These are phyloP conservation scores for Lepidium sativum DNA, from an alignment of 345 rosid genomes.

Conservation along the genomic window DNA sequence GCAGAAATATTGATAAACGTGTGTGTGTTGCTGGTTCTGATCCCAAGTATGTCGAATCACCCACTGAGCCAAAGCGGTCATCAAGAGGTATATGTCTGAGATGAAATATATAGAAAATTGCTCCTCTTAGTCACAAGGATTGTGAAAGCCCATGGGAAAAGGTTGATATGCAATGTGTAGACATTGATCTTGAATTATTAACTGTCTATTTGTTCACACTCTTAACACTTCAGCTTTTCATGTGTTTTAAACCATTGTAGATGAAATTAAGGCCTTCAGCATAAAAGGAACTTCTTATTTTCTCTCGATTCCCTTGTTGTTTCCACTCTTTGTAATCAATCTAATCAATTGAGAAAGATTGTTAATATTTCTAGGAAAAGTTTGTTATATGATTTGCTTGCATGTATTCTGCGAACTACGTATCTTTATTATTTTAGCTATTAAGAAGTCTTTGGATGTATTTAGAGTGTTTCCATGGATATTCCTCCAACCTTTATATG, in stretches of 20 bases:
- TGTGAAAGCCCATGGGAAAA: not conserved
- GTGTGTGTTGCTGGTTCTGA: constrained; percentile 72
- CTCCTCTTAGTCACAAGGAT: not conserved
- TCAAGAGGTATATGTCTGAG: constrained; percentile 39
- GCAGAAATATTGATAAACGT: constrained; percentile 60
- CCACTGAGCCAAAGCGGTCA: constrained; percentile 95
- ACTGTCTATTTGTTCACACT: not conserved
- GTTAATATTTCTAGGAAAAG: not conserved
- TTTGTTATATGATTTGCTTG: not conserved
- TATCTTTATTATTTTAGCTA: not conserved
- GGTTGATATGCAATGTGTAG: not conserved
- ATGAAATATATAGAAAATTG: not conserved
- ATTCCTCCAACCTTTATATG: not conserved
- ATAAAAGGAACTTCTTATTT: not conserved
- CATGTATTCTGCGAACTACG: not conserved
- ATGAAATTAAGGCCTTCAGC: not conserved
- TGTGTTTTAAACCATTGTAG: not conserved
- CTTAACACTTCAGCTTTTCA: not conserved
- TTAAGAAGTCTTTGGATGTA: not conserved
- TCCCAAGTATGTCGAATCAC: constrained; percentile 65
- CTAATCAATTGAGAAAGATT: not conserved
- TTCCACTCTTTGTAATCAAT: not conserved
- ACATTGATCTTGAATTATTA: not conserved
- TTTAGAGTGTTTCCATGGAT: not conserved
- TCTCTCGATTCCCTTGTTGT: not conserved